Percentiles rank a stretch among this genome's conserved stretches.
phyloP scores from a whole-genome alignment of 2,329 filamentous ascomycete genomes.

The Uncinocarpus reesii region DNA sequence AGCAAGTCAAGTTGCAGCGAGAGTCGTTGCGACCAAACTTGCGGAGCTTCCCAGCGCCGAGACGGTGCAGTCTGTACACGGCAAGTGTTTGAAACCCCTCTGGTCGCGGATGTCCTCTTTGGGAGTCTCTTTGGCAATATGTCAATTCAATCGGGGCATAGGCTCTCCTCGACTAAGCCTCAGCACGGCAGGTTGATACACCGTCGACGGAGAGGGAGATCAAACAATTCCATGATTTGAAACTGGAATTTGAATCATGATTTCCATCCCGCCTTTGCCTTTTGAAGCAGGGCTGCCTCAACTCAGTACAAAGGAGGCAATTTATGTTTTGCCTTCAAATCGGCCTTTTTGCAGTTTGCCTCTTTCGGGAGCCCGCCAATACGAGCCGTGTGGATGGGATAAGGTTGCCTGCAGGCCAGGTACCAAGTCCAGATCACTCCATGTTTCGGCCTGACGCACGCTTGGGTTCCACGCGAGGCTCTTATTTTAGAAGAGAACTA shows the following conservation, averaged over 20 bases:
- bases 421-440: conserved; percentile 7
- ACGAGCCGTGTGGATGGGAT: neutral
- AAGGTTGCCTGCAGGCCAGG: conserved; percentile 5
- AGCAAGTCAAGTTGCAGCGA: neutral
- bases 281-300: conserved; percentile 1
- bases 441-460: conserved; percentile 13
- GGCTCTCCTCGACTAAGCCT: neutral
- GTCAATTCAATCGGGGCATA: neutral
- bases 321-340: conserved; percentile 9
- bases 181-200: neutral
- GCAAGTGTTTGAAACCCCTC: neutral
- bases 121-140: neutral
- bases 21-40: conserved; percentile 3
- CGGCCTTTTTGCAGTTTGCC: neutral
- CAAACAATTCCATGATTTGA: conserved; percentile 9
- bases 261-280: neutral
- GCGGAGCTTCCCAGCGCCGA: neutral
- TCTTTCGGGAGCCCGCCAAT: neutral
- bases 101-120: conserved; percentile 2
- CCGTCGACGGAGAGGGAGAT: neutral
- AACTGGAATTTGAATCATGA: conserved; percentile 8
- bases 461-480: conserved; percentile 10
- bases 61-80: neutral
- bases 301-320: conserved; percentile 8
- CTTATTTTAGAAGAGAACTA: conserved; percentile 11